Evolutionary conservation across 352 stramenopile species (phyloP).

Genomic region (Pythium chondricola): DNA sequence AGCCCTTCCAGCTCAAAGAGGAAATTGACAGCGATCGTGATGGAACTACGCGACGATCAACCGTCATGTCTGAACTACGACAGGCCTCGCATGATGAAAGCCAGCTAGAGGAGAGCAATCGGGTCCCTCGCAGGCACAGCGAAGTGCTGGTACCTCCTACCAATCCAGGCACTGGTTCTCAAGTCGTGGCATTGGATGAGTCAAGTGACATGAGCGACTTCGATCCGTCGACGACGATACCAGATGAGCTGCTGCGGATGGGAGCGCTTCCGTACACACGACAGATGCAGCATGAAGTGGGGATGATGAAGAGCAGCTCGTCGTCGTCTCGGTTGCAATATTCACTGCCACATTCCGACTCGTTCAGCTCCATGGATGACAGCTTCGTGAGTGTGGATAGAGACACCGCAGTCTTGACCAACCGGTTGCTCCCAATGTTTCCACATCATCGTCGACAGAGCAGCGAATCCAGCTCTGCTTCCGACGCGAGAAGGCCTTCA

Average conservation of each 20-base stretch:
- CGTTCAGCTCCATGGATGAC: constrained; percentile 53
- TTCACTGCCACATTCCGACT: constrained; percentile 51
- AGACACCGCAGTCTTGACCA: constrained; percentile 41
- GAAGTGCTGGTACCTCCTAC: too few species aligned
- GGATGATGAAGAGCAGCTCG: constrained; percentile 1
- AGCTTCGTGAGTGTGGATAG: constrained; percentile 24
- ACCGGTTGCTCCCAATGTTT: constrained; percentile 63
- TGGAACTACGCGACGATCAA: too few species aligned
- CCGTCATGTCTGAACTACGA: too few species aligned
- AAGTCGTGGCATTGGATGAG: background rate
- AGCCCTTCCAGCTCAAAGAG: too few species aligned
- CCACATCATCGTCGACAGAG: constrained; percentile 2
- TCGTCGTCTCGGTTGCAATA: constrained; percentile 34
- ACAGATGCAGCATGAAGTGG: constrained; percentile 18
- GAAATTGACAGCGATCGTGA: too few species aligned
- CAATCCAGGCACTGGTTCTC: background rate
- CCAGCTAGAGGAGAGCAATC: too few species aligned
- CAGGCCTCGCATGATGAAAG: too few species aligned
- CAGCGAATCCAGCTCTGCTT: background rate
- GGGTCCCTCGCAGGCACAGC: too few species aligned
- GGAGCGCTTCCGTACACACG: constrained; percentile 8
- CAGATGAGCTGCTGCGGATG: background rate
- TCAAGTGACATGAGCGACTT: constrained; percentile 2
- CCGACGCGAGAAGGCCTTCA: too few species aligned
- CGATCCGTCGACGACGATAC: background rate